Evolutionary conservation across 1,284 basidiomycete species (phyloP).

Genomic region (Leccinum huronense): DNA sequence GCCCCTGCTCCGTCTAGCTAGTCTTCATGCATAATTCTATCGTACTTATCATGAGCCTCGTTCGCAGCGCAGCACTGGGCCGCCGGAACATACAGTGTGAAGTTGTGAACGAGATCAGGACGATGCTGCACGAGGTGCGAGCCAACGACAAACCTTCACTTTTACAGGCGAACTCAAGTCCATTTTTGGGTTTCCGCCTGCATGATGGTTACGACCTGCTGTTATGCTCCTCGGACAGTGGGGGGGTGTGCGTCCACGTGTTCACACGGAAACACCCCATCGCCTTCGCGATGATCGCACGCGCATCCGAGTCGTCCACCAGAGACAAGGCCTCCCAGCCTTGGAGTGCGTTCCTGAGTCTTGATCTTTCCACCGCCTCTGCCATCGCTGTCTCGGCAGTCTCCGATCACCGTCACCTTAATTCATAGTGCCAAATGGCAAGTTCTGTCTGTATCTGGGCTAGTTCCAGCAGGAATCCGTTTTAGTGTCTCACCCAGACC

Average conservation of each 20-base stretch:
- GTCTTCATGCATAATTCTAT: no score
- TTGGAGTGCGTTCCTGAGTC: not conserved
- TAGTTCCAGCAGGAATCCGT: no score
- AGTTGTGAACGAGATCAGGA: slow-evolving; percentile 32
- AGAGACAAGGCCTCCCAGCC: slow-evolving; percentile 11
- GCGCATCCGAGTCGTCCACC: no score
- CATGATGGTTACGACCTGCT: slow-evolving; percentile 1
- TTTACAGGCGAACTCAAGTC: slow-evolving; percentile 7
- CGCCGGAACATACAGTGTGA: slow-evolving; percentile 28
- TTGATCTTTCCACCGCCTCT: not conserved
- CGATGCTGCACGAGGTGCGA: slow-evolving; percentile 24
- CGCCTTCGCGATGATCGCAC: slow-evolving; percentile 17
- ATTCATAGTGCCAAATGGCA: no score
- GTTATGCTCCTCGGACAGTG: not conserved
- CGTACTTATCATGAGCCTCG: no score
- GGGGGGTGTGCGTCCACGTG: slow-evolving; percentile 1
- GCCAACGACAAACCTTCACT: slow-evolving; percentile 4
- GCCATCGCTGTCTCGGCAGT: not conserved
- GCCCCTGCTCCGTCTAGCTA: no score
- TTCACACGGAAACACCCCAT: slow-evolving; percentile 27
- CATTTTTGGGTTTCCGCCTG: slow-evolving; percentile 1
- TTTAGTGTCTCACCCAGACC: no score
- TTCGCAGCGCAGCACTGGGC: no score
- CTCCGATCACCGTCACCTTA: no score
- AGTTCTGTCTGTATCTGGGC: no score